These are phyloP conservation scores for Phytopythium helicoides DNA, from an alignment of 352 stramenopile species.

Conservation along the genomic window DNA sequence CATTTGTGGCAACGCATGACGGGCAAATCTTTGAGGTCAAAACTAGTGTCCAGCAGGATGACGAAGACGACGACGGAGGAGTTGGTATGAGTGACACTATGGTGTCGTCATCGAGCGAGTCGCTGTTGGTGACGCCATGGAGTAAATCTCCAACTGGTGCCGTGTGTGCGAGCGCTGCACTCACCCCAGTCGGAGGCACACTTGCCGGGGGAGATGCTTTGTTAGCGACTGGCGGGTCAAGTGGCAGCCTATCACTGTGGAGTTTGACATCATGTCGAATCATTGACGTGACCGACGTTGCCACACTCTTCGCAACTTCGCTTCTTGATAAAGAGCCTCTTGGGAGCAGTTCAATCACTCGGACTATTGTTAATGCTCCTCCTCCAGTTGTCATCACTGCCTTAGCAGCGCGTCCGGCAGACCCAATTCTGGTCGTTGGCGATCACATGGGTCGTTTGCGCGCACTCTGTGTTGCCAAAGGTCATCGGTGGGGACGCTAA, in stretches of 20 bases:
- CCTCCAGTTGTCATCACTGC: conserved; percentile 38
- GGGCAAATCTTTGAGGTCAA: conserved; percentile 68
- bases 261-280: conserved; percentile 41
- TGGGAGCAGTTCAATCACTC: neutral
- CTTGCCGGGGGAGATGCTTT: conserved; percentile 36
- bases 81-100: neutral
- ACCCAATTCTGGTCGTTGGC: conserved; percentile 62
- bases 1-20: conserved; percentile 52
- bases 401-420: conserved; percentile 35
- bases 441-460: conserved; percentile 59
- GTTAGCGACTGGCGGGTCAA: conserved; percentile 49
- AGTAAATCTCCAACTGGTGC: conserved; percentile 51
- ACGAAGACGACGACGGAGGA: conserved; percentile 49
- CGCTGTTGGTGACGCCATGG: conserved; percentile 35
- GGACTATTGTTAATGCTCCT: neutral
- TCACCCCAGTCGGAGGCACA: conserved; percentile 56
- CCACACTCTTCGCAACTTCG: conserved; percentile 29
- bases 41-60: conserved; percentile 42
- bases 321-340: conserved; percentile 5
- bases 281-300: conserved; percentile 34
- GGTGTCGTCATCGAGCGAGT: conserved; percentile 9
- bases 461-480: conserved; percentile 52
- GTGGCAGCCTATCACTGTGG: conserved; percentile 51
- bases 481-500: conserved; percentile 29
- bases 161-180: conserved; percentile 34